Evolutionary conservation across 176 grass and related monocot species (phyloP).

Genomic region (Bonia amplexicaulis): DNA sequence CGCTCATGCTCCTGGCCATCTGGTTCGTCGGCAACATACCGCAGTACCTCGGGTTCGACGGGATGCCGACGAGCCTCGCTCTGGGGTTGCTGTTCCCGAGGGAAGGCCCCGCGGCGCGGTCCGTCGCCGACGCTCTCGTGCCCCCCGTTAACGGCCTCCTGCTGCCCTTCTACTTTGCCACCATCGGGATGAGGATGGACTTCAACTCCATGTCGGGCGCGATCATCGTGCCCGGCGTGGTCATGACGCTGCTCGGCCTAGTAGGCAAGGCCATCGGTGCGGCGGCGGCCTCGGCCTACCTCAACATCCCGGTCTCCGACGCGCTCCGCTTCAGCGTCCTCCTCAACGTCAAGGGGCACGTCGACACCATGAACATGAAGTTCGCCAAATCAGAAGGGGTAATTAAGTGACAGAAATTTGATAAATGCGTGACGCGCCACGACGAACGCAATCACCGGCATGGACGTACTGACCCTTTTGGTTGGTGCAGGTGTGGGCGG

Average conservation of each 20-base stretch:
- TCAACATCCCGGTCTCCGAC: slow-evolving; percentile 38
- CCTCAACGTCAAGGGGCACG: slow-evolving; percentile 48
- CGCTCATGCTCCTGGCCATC: background rate
- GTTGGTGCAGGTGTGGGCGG: slow-evolving; percentile 41
- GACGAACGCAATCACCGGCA: background rate
- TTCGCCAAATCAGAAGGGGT: slow-evolving; percentile 46
- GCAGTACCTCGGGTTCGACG: slow-evolving; percentile 41
- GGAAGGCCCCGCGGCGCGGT: slow-evolving; percentile 34
- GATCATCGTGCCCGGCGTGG: slow-evolving; percentile 39
- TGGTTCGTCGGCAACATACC: slow-evolving; percentile 17
- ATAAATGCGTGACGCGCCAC: background rate
- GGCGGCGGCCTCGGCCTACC: slow-evolving; percentile 3
- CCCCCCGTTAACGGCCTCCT: slow-evolving; percentile 13
- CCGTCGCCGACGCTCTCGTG: slow-evolving; percentile 9
- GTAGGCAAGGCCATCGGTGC: slow-evolving; percentile 40
- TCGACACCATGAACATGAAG: slow-evolving; percentile 61
- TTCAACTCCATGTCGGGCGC: slow-evolving; percentile 51
- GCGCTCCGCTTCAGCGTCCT: slow-evolving; percentile 46
- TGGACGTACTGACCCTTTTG: background rate
- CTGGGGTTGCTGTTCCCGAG: slow-evolving; percentile 41
- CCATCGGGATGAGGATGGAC: slow-evolving; percentile 41
- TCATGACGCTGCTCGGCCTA: slow-evolving; percentile 36
- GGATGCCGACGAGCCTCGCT: slow-evolving; percentile 33
- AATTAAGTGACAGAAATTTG: background rate
- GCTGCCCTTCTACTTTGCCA: slow-evolving; percentile 52